Conservation (phyloP, 2,329 filamentous ascomycete species). For the Scedosporium apiospermum region DNA sequence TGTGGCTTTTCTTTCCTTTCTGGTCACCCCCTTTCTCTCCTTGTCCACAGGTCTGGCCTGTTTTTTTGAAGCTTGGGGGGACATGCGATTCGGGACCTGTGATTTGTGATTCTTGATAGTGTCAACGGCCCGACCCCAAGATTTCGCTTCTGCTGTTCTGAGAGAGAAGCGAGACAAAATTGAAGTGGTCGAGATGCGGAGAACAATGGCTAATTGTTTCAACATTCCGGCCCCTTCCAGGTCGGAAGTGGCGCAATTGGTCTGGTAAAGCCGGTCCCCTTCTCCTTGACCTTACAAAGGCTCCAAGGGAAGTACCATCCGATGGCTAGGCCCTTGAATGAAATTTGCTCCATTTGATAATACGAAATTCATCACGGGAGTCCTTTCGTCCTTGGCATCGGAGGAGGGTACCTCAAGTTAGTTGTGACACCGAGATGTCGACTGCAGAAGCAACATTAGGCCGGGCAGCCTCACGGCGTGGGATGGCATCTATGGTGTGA, state of each 20-base stretch:
- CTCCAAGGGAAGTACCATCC: no score
- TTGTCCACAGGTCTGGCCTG: background rate
- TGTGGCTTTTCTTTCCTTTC: background rate
- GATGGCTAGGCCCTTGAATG: no score
- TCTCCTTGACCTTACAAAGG: no score
- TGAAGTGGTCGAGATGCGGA: background rate
- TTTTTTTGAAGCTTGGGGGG: background rate
- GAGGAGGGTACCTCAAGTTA: background rate
- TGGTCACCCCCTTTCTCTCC: background rate
- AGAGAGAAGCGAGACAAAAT: background rate
- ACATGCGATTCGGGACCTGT: background rate
- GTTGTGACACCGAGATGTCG: background rate
- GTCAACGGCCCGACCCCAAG: background rate
- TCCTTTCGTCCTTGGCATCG: no score
- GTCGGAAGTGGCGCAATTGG: background rate
- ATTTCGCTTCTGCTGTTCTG: background rate
- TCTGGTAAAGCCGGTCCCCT: no score
- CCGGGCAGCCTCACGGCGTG: background rate
- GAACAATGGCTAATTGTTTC: slow-evolving; percentile 1
- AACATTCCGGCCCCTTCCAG: background rate
- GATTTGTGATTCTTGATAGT: background rate
- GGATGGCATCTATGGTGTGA: background rate
- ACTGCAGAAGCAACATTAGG: background rate
- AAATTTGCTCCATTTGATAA: no score
- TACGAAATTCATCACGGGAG: no score